Base-by-base conservation (phyloP, 2,329 filamentous ascomycete genomes). In the Aspergillus sojae region DNA sequence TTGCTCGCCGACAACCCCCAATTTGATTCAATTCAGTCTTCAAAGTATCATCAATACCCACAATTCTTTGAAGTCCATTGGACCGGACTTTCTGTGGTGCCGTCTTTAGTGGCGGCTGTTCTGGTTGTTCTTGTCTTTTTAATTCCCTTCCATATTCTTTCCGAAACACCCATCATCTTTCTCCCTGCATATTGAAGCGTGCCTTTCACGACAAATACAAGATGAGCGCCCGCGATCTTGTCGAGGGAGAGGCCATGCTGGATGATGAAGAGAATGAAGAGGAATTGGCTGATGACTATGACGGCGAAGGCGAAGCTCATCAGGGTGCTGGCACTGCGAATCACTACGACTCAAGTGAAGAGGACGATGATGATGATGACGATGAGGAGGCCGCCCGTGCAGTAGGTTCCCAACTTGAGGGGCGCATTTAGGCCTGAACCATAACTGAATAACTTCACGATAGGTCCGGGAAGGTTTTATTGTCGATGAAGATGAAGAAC, bases 391-490 rank as follows among this genome's bases (percentile, higher is more conserved):
- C 92, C 72, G 90, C 88, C 67, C 87, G 88, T 70, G 90, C 88
- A 77, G 91, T 95, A 81, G 71, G 83, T 72, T 65, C 34, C 39
- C 32, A 32, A 21, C 11, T 36, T 21, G 48, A 52, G 48, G 28
- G 28, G 16, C 26, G 16, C 9, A 34, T 10, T 5, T 19, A 32
- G 23, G 28, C 48, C 10, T 10, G 19, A 3, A 12, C 14, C 21
- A 28, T 64, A 63, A 67, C 67, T 69, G 59, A 74, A 48, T 60
- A 36, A 16, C 64, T 52, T 32, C 54, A 34, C 43, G 12, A 12
- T 28, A 97, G 93, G 87, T 96, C 68, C 91, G 91, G 58, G 93
- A 96, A 82, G 94, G 94, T 30, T 99, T 98, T 80, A 97, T 99
- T 69, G 93, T 96, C 67, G 93, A 96, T 73, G 94, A 97, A 73